Conservation (phyloP, 768 basidiomycete genomes). For the Lyophyllum shimeji region DNA sequence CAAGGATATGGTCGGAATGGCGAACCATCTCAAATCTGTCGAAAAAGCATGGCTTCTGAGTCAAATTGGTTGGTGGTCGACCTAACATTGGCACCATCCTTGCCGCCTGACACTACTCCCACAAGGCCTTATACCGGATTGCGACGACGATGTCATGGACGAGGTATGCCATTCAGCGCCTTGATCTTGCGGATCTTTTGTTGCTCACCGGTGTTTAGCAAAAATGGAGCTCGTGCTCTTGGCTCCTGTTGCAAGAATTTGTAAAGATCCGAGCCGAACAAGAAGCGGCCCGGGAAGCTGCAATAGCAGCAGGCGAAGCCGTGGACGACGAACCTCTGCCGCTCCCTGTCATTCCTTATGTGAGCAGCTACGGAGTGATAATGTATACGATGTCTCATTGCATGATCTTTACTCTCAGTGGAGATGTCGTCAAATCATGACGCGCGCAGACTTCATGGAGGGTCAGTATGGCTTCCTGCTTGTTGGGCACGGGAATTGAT, state of each 20-base stretch:
- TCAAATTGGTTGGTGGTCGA: constrained; percentile 54
- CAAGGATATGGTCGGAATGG: constrained; percentile 60
- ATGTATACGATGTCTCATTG: no score
- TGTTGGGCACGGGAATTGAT: neutral
- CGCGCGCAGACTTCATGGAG: constrained; percentile 79
- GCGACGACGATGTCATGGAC: constrained; percentile 88
- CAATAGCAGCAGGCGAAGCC: constrained; percentile 31
- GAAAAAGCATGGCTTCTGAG: constrained; percentile 82
- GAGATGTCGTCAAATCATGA: constrained; percentile 80
- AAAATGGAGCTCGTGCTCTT: constrained; percentile 83
- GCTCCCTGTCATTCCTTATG: constrained; percentile 65
- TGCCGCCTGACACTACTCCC: neutral
- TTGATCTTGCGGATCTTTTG: neutral
- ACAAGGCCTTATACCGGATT: constrained; percentile 68
- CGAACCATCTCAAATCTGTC: constrained; percentile 61
- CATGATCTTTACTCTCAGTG: no score
- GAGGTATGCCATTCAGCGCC: constrained; percentile 48
- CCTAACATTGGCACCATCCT: neutral
- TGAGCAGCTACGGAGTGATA: no score
- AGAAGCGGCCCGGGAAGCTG: constrained; percentile 40
- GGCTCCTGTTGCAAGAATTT: constrained; percentile 75
- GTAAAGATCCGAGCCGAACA: constrained; percentile 58
- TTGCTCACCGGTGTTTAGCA: constrained; percentile 38
- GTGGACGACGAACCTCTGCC: constrained; percentile 43
- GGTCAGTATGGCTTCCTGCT: constrained; percentile 38